Base-by-base conservation (phyloP, 441 rosid genomes). In the Rhodomyrtus psidioides region DNA sequence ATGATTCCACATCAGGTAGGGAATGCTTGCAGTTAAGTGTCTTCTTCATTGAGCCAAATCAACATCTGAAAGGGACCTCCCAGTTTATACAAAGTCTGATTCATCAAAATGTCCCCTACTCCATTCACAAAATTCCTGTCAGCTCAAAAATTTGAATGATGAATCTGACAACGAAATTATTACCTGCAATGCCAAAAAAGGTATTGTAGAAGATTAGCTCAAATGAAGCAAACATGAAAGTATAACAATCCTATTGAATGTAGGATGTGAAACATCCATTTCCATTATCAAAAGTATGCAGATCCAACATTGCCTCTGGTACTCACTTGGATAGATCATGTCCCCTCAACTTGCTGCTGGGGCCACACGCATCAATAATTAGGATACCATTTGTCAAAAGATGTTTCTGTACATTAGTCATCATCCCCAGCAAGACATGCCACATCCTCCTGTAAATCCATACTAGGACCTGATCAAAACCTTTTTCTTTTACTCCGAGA, bases 401-500 rank as follows among this genome's bases (percentile, higher is more conserved):
- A 65, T 65, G 49, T 65, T 65, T 65, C 49, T 65, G 76, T 65
- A 65, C 49, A 65, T 65, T 34, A 65, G 76, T 65, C 46, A 34
- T 65, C 76, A 65, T 62, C 76, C 82, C 56, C 86, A 83, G 65
- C 65, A 79, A 60, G 82, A 55, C 60, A 53, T 84, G 49, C 84
- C 84, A 65, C 84, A 65, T 65, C 82, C 42, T 59, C 86, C 59
- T 26, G 53, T 74, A 44, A 53, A 88, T 84, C 84, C 82, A 87
- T 58, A 87, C 76, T 65, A 9, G 46, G 86, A 86, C 53, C 83
- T 49, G 84, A 74, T 92, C 92, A 91, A 87, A 94, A 94, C 85
- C 95, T 91, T 89, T 94, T 94, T 87, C 96, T 89, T 89, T 94
- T 92, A 82, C 86, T 86, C 84, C 91, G 55, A 85, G 95, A 88